A percentile compares a stretch with the other conserved stretches of the same genome.
phyloP scores from a whole-genome alignment of 2,329 filamentous ascomycete genomes.

The Clarireedia homoeocarpa region DNA sequence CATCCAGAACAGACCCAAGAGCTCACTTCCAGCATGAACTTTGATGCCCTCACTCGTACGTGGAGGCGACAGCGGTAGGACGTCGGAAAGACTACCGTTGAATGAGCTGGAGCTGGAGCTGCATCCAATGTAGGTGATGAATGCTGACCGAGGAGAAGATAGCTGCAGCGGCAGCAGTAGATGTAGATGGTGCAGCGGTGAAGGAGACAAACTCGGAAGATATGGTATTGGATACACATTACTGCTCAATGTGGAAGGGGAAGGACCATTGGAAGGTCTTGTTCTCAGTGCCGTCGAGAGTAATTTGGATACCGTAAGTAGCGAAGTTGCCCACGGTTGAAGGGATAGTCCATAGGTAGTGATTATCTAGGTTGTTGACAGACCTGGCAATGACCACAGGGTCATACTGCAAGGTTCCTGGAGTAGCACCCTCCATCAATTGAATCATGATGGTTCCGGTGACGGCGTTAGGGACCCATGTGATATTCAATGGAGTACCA shows the following conservation, averaged over 20 bases:
- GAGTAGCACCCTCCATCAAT: slow-evolving; percentile 45
- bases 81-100: too few species aligned
- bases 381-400: slow-evolving; percentile 41
- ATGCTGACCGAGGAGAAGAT: neutral
- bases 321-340: slow-evolving; percentile 36
- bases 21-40: too few species aligned
- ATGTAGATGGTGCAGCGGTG: too few species aligned
- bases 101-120: too few species aligned
- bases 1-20: too few species aligned
- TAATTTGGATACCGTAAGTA: slow-evolving; percentile 52
- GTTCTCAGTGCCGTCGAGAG: slow-evolving; percentile 36
- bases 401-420: slow-evolving; percentile 36
- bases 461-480: slow-evolving; percentile 38
- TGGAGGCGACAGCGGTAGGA: too few species aligned
- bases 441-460: slow-evolving; percentile 43
- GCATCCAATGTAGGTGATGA: too few species aligned
- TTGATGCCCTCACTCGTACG: too few species aligned
- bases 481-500: slow-evolving; percentile 42
- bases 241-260: slow-evolving; percentile 39
- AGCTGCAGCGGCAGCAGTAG: neutral
- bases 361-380: slow-evolving; percentile 37
- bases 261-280: slow-evolving; percentile 53
- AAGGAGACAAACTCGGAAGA: neutral
- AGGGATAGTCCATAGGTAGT: slow-evolving; percentile 45
- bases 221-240: neutral